A percentile compares a stretch with the other conserved stretches of the same genome.
These are phyloP conservation scores for Colletotrichum phormii DNA, from an alignment of 2,329 filamentous ascomycete genomes.

Conservation along the genomic window DNA sequence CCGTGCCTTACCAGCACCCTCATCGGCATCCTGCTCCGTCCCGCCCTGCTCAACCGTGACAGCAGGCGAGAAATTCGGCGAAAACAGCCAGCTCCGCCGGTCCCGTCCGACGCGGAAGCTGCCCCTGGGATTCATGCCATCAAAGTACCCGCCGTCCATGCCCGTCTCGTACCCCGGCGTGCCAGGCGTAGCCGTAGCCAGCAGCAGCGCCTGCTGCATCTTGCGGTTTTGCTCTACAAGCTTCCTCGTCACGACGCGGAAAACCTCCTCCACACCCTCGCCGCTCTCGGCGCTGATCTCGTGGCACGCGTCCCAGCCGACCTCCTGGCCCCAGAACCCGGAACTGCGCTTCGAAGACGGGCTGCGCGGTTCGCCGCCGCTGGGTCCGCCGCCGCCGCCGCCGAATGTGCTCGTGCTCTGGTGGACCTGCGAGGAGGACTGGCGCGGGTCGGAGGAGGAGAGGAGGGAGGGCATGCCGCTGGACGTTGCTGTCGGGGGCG, in stretches of 20 bases:
- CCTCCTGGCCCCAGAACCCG: conserved; percentile 90
- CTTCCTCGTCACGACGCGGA: conserved; percentile 75
- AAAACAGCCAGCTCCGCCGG: conserved; percentile 69
- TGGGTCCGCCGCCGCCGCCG: conserved; percentile 54
- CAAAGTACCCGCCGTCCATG: conserved; percentile 63
- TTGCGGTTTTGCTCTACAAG: conserved; percentile 73
- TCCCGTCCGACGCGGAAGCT: conserved; percentile 71
- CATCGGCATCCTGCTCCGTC: conserved; percentile 39
- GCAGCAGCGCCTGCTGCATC: conserved; percentile 68
- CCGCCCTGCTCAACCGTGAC: conserved; percentile 59
- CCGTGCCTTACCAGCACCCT: conserved; percentile 38
- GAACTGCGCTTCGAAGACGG: conserved; percentile 75
- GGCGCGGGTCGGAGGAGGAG: conserved; percentile 40
- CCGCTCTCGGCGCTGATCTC: conserved; percentile 95
- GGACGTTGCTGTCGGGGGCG: conserved; percentile 71
- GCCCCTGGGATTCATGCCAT: conserved; percentile 57
- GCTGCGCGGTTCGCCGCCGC: conserved; percentile 65
- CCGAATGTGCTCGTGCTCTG: conserved; percentile 41
- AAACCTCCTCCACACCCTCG: conserved; percentile 96
- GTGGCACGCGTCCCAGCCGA: conserved; percentile 97
- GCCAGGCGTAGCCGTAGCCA: conserved; percentile 65
- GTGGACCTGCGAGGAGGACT: conserved; percentile 30
- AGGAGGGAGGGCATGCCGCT: conserved; percentile 44
- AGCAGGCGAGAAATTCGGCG: conserved; percentile 63
- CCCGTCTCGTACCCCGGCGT: conserved; percentile 59